These are phyloP conservation scores for Aegilops sharonensis DNA, from an alignment of 176 grass and related monocot genomes.

Conservation along the genomic window DNA sequence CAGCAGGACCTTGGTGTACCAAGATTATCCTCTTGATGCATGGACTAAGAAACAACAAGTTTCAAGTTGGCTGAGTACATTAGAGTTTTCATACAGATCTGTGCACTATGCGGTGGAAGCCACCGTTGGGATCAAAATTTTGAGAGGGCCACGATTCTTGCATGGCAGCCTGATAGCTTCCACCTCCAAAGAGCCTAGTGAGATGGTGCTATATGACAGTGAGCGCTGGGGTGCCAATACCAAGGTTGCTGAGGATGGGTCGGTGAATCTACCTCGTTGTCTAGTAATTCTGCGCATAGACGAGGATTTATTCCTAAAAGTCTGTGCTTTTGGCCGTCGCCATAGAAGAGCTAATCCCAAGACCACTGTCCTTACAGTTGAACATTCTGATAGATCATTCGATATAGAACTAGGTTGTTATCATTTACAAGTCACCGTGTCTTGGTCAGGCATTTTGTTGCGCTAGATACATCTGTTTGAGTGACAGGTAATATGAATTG, in stretches of 20 bases:
- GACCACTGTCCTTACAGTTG: background rate
- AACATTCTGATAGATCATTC: background rate
- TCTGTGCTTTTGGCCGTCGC: background rate
- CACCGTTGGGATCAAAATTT: background rate
- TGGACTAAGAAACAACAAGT: background rate
- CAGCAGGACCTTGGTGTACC: background rate
- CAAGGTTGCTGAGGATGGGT: background rate
- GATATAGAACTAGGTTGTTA: background rate
- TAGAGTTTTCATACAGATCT: background rate
- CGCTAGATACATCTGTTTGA: too few relatives aligned
- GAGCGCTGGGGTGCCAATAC: background rate
- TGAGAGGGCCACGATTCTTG: background rate
- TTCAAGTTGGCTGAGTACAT: conserved; percentile 19
- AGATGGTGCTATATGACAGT: conserved; percentile 17
- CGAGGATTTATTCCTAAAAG: background rate
- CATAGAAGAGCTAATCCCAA: background rate
- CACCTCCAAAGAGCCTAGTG: background rate
- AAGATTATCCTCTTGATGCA: background rate
- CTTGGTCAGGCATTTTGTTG: conserved; percentile 16
- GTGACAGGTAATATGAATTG: too few relatives aligned
- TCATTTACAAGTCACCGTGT: background rate
- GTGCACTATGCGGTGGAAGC: conserved; percentile 9
- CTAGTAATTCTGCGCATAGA: conserved; percentile 10
- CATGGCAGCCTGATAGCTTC: background rate
- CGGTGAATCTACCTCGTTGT: background rate